Evolutionary conservation across 352 stramenopile genomes (phyloP), one percentile per base, ranked within the genome.

Genomic region (Phytopythium sindhum): DNA sequence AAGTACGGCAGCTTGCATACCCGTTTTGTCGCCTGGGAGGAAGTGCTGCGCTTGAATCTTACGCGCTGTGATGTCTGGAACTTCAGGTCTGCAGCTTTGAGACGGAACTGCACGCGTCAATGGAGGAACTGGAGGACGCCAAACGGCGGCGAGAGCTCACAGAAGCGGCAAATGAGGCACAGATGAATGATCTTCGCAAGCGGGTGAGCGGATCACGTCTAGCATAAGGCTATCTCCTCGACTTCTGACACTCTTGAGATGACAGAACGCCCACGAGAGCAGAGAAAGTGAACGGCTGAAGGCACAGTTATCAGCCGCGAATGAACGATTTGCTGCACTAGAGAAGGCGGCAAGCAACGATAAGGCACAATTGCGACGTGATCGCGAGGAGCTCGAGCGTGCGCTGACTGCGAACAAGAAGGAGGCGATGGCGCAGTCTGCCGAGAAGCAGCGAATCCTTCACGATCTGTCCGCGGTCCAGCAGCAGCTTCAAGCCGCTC

Each of bases 341-440:
- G 75, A 84, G 42, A 31, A 80, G 35, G n/a, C 45, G 12, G 31
- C 57, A 17, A 41, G 48, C 23, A 19, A 47, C 6, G 54, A 75
- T 19, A 60, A 31, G 26, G 23, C 57, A 17, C 74, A 77, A 35
- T 61, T 79, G 29, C 60, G 70, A 1, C 66, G 58, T 53, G 66
- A 80, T 39, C 78, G 73, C 24, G 58, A 73, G 19, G 67, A 81
- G 35, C 50, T 85, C 5, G 72, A 82, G 31, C 47, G 50, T 6
- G 42, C 75, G 29, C 62, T 82, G 7, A 55, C 51, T 19, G 56
- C 51, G 19, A 78, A 70, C 69, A 68, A 50, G 17, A 50, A 47
- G 54, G 54, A 48, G 14, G 26, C 21, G 33, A 5, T 33, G 21
- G n/a, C 35, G 35, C 39, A 47, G 33, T 45, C 37, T n/a, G 31